phyloP scores from a whole-genome alignment of 2,329 filamentous ascomycete species.

The Neopestalotiopsis clavispora region DNA sequence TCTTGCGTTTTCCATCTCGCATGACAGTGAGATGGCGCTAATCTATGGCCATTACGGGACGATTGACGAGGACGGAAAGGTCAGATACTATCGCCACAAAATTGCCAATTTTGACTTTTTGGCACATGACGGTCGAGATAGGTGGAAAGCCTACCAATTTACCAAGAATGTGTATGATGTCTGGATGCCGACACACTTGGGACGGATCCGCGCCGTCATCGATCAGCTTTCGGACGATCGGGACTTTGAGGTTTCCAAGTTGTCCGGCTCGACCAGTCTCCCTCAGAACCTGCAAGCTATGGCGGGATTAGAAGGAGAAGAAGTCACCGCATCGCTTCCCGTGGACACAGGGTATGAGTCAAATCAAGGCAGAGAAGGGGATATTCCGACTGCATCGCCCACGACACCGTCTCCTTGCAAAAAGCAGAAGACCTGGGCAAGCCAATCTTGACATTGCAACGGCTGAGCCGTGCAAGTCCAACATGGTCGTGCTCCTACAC shows the following conservation, averaged over 20 bases:
- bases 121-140: constrained; percentile 36
- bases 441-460: not conserved
- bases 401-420: constrained; percentile 7
- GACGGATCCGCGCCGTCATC: constrained; percentile 42
- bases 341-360: not conserved
- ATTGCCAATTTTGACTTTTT: constrained; percentile 41
- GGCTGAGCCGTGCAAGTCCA: not conserved
- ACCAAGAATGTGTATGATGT: constrained; percentile 40
- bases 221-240: constrained; percentile 33
- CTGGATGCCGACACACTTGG: constrained; percentile 41
- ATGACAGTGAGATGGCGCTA: not conserved
- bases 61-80: constrained; percentile 36
- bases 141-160: constrained; percentile 42
- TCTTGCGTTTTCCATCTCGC: not conserved
- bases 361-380: constrained; percentile 3
- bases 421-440: constrained; percentile 12
- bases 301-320: too few species aligned
- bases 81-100: constrained; percentile 42
- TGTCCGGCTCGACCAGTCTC: constrained; percentile 16
- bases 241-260: constrained; percentile 17
- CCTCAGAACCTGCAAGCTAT: constrained; percentile 3
- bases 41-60: not conserved
- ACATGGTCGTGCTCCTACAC: not conserved
- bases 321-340: not conserved
- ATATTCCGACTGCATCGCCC: constrained; percentile 2